These are phyloP conservation scores for Arabis alpina DNA, from an alignment of 345 rosid genomes.

Conservation along the genomic window DNA sequence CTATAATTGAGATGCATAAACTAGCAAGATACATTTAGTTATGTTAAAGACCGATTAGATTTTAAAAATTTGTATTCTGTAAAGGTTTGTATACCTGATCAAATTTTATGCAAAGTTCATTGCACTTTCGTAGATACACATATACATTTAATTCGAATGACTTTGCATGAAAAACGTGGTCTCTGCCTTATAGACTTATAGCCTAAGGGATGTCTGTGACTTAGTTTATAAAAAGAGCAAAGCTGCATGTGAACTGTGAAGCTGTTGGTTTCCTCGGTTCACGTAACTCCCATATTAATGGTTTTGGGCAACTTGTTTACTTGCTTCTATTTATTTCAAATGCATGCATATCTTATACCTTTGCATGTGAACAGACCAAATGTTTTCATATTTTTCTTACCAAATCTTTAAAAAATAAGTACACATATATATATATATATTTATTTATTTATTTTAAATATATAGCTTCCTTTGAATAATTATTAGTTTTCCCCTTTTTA, in stretches of 20 bases:
- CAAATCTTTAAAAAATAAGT: not conserved
- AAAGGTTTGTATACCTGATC: not conserved
- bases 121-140: not conserved
- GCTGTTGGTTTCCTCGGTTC: conserved; percentile 33
- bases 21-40: not conserved
- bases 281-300: conserved; percentile 33
- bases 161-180: conserved; percentile 30
- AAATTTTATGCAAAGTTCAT: not conserved
- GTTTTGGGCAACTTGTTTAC: conserved; percentile 35
- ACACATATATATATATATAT: not conserved
- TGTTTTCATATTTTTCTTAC: conserved; percentile 2
- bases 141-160: conserved; percentile 5
- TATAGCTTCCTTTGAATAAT: too few species aligned
- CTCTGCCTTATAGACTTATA: conserved; percentile 12
- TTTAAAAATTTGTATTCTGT: not conserved
- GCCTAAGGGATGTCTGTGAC: conserved; percentile 33
- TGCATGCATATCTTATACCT: conserved; percentile 23
- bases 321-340: conserved; percentile 28
- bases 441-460: too few species aligned
- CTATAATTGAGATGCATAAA: not conserved
- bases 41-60: not conserved
- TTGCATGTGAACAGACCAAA: conserved; percentile 38
- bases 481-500: too few species aligned
- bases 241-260: conserved; percentile 36
- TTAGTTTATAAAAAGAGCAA: conserved; percentile 28